These are phyloP conservation scores for Plantago elongata DNA, from an alignment of 257 asterid genomes.

Conservation along the genomic window DNA sequence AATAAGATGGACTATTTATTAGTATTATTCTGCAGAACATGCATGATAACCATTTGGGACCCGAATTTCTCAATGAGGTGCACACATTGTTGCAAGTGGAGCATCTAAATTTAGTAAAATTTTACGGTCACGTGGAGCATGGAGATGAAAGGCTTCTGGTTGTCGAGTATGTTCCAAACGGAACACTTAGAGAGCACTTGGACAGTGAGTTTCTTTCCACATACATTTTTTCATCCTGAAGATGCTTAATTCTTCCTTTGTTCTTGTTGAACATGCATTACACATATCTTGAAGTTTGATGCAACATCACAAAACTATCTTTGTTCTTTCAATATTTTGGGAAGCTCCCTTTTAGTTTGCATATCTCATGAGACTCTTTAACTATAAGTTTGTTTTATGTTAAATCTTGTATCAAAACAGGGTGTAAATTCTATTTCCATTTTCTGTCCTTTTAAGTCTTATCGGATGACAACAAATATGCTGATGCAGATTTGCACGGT, in stretches of 20 bases:
- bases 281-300: background rate
- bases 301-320: background rate
- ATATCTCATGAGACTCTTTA: background rate
- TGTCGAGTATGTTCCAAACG: slow-evolving; percentile 88
- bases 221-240: slow-evolving; percentile 4
- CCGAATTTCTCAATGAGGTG: slow-evolving; percentile 75
- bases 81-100: slow-evolving; percentile 67
- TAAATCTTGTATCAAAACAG: too few relatives aligned
- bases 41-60: slow-evolving; percentile 62
- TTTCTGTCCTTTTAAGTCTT: background rate
- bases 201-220: slow-evolving; percentile 58
- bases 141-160: slow-evolving; percentile 78
- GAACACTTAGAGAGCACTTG: slow-evolving; percentile 86
- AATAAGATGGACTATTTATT: background rate
- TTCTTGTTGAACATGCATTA: background rate
- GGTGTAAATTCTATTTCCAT: background rate
- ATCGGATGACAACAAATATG: background rate
- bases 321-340: background rate
- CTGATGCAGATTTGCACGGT: slow-evolving; percentile 53
- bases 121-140: slow-evolving; percentile 76
- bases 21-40: slow-evolving; percentile 41
- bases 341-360: background rate
- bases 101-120: slow-evolving; percentile 76
- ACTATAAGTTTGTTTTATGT: background rate
- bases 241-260: background rate